A percentile compares a stretch with the other conserved stretches of the same genome.
Conservation (phyloP, 192 early-diverging fungal genomes). For the Phycomyces blakesleeanus region DNA sequence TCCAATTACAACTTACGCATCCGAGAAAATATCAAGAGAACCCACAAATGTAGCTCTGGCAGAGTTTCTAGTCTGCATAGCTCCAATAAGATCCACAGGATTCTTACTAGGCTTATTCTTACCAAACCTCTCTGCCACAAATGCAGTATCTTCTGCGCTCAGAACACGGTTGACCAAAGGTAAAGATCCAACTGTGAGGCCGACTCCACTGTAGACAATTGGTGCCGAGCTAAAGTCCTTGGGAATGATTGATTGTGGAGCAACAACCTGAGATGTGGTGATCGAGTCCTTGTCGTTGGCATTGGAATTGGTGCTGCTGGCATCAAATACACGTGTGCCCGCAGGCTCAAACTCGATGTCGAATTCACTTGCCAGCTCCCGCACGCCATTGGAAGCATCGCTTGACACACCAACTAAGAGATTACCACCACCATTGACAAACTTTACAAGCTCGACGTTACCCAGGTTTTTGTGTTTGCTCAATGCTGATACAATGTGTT, state of each 20-base stretch:
- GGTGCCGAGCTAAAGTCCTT: constrained; percentile 39
- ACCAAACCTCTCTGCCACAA: constrained; percentile 54
- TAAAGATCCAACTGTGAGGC: constrained; percentile 60
- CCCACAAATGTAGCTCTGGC: constrained; percentile 84
- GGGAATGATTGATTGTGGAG: constrained; percentile 39
- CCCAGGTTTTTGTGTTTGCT: neutral
- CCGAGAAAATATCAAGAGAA: constrained; percentile 76
- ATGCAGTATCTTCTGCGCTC: constrained; percentile 60
- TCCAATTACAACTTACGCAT: constrained; percentile 67
- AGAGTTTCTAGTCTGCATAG: constrained; percentile 86
- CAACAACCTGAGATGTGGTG: constrained; percentile 44
- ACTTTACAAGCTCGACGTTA: constrained; percentile 61
- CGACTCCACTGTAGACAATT: constrained; percentile 77
- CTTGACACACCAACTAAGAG: constrained; percentile 69
- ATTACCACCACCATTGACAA: constrained; percentile 90
- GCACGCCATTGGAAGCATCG: constrained; percentile 60
- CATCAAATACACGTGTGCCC: constrained; percentile 69
- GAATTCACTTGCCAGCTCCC: constrained; percentile 87
- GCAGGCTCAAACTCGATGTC: constrained; percentile 80
- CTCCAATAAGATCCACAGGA: constrained; percentile 69
- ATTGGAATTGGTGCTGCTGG: too few species aligned
- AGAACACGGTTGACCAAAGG: constrained; percentile 59
- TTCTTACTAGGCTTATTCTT: constrained; percentile 35
- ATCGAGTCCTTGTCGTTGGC: constrained; percentile 42
- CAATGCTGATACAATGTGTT: neutral